Percentiles rank a stretch among this genome's conserved stretches.
These are phyloP conservation scores for Globisporangium takayamanum DNA, from an alignment of 352 stramenopile species.

Conservation along the genomic window DNA sequence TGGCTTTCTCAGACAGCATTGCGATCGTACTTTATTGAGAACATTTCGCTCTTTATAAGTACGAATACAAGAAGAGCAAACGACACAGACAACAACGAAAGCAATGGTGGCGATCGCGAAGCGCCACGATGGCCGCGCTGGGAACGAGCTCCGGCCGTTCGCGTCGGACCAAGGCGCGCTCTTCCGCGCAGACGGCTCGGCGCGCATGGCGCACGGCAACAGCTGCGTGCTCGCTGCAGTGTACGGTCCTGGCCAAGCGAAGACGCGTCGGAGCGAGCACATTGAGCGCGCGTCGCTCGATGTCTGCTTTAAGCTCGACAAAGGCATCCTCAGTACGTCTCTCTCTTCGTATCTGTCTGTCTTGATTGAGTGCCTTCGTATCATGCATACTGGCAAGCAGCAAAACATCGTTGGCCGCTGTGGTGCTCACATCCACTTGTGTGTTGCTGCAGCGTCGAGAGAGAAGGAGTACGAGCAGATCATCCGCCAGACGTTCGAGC, in stretches of 20 bases:
- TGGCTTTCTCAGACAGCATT: too few species aligned
- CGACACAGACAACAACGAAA: neutral
- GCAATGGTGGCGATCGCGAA: constrained; percentile 32
- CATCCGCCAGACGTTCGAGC: constrained; percentile 70
- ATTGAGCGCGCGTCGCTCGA: constrained; percentile 56
- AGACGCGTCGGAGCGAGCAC: constrained; percentile 64
- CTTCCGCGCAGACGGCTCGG: constrained; percentile 73
- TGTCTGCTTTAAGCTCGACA: constrained; percentile 78
- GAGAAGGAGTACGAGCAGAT: constrained; percentile 85
- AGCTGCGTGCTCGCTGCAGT: constrained; percentile 70
- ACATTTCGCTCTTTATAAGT: too few species aligned
- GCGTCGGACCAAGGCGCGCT: constrained; percentile 69
- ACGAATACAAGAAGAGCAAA: neutral
- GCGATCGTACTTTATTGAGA: too few species aligned
- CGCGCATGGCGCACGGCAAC: constrained; percentile 70
- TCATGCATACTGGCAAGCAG: neutral
- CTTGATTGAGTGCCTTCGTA: neutral
- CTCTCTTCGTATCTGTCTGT: neutral
- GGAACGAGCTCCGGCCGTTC: constrained; percentile 75
- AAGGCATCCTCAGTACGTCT: constrained; percentile 58
- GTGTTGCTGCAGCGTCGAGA: constrained; percentile 41
- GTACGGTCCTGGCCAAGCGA: constrained; percentile 69
- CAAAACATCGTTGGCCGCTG: neutral
- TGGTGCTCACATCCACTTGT: neutral
- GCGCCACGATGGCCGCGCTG: constrained; percentile 55